Evolutionary conservation across 257 asterid species (phyloP).

Genomic region (Agastache rugosa): DNA sequence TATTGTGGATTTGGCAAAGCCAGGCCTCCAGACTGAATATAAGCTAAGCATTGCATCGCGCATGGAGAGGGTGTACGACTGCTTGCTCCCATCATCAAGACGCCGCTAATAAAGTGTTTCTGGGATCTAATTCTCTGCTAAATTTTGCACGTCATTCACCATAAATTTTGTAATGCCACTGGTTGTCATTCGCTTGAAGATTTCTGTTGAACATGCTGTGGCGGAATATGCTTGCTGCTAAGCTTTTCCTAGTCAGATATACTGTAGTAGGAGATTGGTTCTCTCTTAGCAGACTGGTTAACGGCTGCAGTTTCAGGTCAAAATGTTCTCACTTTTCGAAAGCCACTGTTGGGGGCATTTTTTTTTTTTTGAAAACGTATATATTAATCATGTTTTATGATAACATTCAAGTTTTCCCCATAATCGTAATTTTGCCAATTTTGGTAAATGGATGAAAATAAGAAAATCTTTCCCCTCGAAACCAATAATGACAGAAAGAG

Average conservation of each 20-base stretch:
- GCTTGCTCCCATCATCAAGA: slow-evolving; percentile 78
- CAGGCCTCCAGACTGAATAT: slow-evolving; percentile 54
- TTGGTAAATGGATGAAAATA: no score
- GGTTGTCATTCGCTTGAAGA: background rate
- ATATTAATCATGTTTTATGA: no score
- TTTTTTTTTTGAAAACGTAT: no score
- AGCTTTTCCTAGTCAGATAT: background rate
- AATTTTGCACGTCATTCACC: no score
- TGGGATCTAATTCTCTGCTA: background rate
- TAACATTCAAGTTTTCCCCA: no score
- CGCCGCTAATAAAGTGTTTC: slow-evolving; percentile 40
- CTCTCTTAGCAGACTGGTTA: no score
- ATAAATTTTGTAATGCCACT: slow-evolving; percentile 16
- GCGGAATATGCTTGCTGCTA: background rate
- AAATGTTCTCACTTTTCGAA: background rate
- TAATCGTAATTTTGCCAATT: no score
- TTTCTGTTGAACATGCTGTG: background rate
- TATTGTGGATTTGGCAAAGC: slow-evolving; percentile 83
- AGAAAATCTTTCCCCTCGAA: no score
- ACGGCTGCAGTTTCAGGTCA: background rate
- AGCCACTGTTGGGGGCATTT: background rate
- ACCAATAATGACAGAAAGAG: no score
- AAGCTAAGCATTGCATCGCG: slow-evolving; percentile 71
- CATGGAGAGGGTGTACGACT: slow-evolving; percentile 82
- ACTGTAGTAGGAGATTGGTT: no score